These are phyloP conservation scores for Diaporthe eres DNA, from an alignment of 2,329 filamentous ascomycete genomes.

Conservation along the genomic window DNA sequence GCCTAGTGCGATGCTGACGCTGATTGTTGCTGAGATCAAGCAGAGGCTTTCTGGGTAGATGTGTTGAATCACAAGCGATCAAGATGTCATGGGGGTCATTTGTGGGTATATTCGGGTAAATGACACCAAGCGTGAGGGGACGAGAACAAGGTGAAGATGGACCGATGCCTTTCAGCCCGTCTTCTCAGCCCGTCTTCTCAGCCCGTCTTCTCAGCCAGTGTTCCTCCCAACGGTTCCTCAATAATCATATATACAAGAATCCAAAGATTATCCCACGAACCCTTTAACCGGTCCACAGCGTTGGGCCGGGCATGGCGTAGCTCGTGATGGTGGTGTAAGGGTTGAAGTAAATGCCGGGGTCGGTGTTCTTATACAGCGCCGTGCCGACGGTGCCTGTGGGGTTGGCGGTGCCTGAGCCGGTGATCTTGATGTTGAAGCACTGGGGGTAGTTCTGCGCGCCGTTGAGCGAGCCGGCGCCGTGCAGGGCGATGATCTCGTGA, in stretches of 20 bases:
- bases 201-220: not conserved
- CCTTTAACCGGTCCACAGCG: constrained; percentile 38
- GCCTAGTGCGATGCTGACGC: not conserved
- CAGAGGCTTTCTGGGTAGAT: not conserved
- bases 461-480: constrained; percentile 55
- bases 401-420: constrained; percentile 52
- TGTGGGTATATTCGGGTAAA: not conserved
- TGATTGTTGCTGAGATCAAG: constrained; percentile 8
- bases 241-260: not conserved
- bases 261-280: rapidly evolving
- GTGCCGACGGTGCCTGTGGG: constrained; percentile 48
- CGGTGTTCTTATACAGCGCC: constrained; percentile 45
- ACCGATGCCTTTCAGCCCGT: not conserved
- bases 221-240: no score
- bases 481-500: constrained; percentile 65
- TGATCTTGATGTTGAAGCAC: constrained; percentile 62
- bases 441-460: constrained; percentile 64
- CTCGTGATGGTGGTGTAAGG: constrained; percentile 43
- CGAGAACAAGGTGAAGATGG: rapidly evolving
- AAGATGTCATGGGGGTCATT: not conserved
- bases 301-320: constrained; percentile 49
- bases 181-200: not conserved
- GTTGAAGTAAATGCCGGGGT: constrained; percentile 50
- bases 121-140: not conserved
- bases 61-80: rapidly evolving